Percentiles rank a stretch among this genome's conserved stretches.
phyloP scores from a whole-genome alignment of 768 basidiomycete species.

The Crassisporium funariophilum region DNA sequence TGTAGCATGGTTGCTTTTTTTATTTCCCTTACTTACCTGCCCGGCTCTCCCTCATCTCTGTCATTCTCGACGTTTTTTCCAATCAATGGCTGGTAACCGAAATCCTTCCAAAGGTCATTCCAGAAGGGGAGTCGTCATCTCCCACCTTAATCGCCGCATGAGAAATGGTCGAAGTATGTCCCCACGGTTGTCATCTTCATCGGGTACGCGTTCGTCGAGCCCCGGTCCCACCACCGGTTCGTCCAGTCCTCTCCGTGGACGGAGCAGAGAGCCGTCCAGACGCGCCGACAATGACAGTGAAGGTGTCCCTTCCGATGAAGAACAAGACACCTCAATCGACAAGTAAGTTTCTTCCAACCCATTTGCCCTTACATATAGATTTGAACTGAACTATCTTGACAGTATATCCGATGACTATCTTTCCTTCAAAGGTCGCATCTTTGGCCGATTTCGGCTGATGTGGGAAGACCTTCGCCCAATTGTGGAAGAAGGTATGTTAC shows the following conservation, averaged over 20 bases:
- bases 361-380: no score
- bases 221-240: background rate
- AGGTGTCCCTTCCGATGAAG: background rate
- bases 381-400: no score
- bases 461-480: constrained; percentile 5
- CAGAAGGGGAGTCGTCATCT: background rate
- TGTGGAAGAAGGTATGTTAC: constrained; percentile 5
- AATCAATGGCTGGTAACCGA: no score
- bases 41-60: background rate
- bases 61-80: no score
- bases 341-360: constrained; percentile 1
- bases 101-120: no score
- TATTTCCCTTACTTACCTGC: background rate
- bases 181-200: constrained; percentile 1
- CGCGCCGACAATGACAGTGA: background rate
- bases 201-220: background rate
- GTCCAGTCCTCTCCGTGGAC: constrained; percentile 4
- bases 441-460: constrained; percentile 1
- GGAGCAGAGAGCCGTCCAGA: background rate
- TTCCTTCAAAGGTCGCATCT: constrained; percentile 2
- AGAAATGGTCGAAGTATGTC: constrained; percentile 1
- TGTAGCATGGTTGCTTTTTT: background rate
- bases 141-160: background rate
- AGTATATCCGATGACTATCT: background rate
- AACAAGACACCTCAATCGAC: background rate